Evolutionary conservation across 352 stramenopile species (phyloP).

Genomic region (Globisporangium megalacanthum): DNA sequence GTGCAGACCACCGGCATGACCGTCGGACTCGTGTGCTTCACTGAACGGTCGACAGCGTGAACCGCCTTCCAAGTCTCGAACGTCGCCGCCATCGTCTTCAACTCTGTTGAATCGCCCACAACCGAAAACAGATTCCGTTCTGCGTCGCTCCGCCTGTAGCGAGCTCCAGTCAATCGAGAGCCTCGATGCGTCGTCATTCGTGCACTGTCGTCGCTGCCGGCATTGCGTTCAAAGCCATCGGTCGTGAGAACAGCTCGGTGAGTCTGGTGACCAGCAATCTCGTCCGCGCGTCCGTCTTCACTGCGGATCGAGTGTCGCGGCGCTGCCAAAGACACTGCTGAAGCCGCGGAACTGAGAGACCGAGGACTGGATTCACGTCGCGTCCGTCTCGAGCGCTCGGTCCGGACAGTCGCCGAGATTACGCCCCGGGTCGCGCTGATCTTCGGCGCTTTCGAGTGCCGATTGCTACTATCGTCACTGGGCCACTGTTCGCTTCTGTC

Average conservation of each 20-base stretch:
- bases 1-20: slow-evolving; percentile 27
- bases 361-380: background rate
- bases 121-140: too few species aligned
- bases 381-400: background rate
- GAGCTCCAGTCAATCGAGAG: background rate
- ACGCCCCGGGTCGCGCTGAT: background rate
- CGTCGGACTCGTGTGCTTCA: slow-evolving; percentile 15
- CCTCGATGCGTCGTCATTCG: background rate
- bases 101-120: too few species aligned
- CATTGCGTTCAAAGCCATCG: too few species aligned
- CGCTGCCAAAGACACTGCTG: background rate
- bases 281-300: too few species aligned
- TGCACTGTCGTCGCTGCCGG: background rate
- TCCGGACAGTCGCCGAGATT: too few species aligned
- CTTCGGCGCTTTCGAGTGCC: slow-evolving; percentile 5
- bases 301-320: background rate
- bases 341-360: background rate
- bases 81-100: slow-evolving; percentile 26
- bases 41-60: slow-evolving; percentile 25
- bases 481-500: background rate
- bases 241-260: background rate
- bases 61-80: slow-evolving; percentile 47
- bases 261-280: background rate
- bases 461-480: background rate
- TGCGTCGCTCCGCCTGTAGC: too few species aligned